Conservation (phyloP, 177 flowering plant genomes). For the Vitis hybrid region DNA sequence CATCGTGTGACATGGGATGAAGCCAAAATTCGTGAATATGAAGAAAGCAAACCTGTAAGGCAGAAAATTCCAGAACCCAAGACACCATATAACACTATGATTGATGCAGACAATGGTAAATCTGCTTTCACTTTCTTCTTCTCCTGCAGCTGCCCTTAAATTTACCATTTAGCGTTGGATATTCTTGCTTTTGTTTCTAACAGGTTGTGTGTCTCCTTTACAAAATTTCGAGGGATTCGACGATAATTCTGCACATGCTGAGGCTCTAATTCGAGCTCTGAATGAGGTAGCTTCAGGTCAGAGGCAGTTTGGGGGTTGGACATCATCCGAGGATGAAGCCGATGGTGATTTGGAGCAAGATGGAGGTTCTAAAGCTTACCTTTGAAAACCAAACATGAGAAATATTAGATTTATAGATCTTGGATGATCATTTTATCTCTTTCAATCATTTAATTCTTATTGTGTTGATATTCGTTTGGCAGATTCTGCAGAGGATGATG, state of each 20-base stretch:
- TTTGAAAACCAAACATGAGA: neutral
- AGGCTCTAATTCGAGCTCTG: neutral
- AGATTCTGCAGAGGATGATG: constrained; percentile 1
- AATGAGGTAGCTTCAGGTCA: neutral
- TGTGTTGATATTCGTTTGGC: neutral
- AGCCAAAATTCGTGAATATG: neutral
- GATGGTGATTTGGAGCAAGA: neutral
- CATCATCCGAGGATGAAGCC: neutral
- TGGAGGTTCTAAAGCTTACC: neutral
- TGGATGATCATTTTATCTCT: neutral
- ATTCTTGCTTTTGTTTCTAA: neutral
- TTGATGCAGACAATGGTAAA: neutral
- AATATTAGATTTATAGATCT: neutral
- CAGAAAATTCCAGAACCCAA: constrained; percentile 2
- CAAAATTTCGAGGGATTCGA: neutral
- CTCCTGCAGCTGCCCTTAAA: neutral
- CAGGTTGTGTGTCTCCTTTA: neutral
- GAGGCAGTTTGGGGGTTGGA: neutral
- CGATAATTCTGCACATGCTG: neutral
- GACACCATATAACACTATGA: constrained; percentile 4
- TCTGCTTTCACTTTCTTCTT: neutral
- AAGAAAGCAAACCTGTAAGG: neutral
- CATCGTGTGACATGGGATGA: constrained; percentile 5
- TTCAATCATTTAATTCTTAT: neutral
- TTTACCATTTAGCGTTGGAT: neutral